Conservation (phyloP, 2,329 filamentous ascomycete species). For the Cladobotryum protrusum region DNA sequence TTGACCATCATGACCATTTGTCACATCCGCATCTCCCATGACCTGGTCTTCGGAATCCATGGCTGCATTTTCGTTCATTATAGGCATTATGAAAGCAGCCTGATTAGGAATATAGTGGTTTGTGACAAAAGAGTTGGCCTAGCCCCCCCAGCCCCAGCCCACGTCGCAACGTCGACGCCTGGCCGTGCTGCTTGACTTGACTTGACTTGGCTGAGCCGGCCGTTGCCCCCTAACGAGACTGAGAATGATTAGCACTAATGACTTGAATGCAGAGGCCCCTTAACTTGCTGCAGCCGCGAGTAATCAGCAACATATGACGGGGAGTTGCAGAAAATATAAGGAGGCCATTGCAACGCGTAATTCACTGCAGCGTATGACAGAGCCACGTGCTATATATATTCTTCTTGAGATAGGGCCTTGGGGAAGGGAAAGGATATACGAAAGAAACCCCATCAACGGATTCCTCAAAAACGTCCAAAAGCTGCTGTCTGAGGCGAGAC, state of each 20-base stretch:
- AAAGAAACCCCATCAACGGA: neutral
- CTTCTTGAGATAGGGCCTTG: neutral
- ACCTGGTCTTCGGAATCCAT: conserved; percentile 41
- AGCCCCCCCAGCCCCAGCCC: neutral
- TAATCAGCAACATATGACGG: no score
- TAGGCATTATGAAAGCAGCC: neutral
- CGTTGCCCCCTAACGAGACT: neutral
- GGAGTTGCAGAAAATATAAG: neutral
- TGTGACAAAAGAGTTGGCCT: neutral
- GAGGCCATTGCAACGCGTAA: neutral
- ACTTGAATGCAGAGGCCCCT: neutral
- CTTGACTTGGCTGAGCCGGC: neutral
- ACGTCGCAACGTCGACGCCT: neutral
- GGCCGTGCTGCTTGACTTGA: neutral
- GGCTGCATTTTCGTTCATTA: conserved; percentile 18
- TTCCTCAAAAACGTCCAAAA: no score
- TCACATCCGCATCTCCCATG: conserved; percentile 34
- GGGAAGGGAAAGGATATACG: neutral
- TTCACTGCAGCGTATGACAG: neutral
- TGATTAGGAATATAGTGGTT: neutral
- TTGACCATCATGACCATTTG: conserved; percentile 22
- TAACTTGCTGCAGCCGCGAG: neutral
- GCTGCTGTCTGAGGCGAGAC: no score
- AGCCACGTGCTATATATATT: neutral
- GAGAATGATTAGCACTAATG: neutral